phyloP scores from a whole-genome alignment of 805 yeast genomes.

The Metschnikowia kofuensis region DNA sequence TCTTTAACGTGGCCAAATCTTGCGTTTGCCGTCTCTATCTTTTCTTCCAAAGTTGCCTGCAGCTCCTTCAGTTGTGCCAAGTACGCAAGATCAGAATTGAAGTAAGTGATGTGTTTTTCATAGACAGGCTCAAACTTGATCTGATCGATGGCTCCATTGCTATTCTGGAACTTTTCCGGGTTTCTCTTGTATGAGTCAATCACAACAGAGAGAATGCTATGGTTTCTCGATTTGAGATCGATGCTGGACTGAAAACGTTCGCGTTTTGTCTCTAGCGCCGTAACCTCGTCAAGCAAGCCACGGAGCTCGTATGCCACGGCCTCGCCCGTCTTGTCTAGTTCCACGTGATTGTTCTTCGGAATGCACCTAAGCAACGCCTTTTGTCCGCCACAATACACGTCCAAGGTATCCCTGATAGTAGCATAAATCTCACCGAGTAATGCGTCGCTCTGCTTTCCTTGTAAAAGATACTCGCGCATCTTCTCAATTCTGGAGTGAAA shows the following conservation, averaged over 20 bases:
- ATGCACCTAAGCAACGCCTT: slow-evolving; percentile 31
- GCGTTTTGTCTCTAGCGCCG: slow-evolving; percentile 34
- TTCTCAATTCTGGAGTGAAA: slow-evolving; percentile 40
- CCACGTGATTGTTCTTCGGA: slow-evolving; percentile 39
- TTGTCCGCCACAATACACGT: slow-evolving; percentile 41
- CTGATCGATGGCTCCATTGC: slow-evolving; percentile 22
- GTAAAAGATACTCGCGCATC: slow-evolving; percentile 47
- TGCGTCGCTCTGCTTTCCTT: slow-evolving; percentile 63
- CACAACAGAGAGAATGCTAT: slow-evolving; percentile 51
- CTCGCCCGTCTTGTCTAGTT: slow-evolving; percentile 31
- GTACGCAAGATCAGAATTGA: slow-evolving; percentile 47
- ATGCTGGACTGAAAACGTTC: slow-evolving; percentile 39
- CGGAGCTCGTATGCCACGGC: slow-evolving; percentile 35
- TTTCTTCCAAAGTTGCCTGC: slow-evolving; percentile 23
- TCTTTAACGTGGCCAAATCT: slow-evolving; percentile 11
- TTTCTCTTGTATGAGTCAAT: slow-evolving; percentile 43
- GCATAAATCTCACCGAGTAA: slow-evolving; percentile 46
- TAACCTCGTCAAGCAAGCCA: slow-evolving; percentile 27
- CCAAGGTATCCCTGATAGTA: slow-evolving; percentile 47
- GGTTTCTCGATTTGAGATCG: slow-evolving; percentile 43
- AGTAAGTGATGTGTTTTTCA: slow-evolving; percentile 43
- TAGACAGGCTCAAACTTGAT: slow-evolving; percentile 37
- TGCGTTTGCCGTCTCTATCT: slow-evolving; percentile 15
- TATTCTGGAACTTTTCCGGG: slow-evolving; percentile 14
- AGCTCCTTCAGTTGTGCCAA: slow-evolving; percentile 37